phyloP scores from a whole-genome alignment of 2,329 filamentous ascomycete species.

The Beauveria rudraprayagi region DNA sequence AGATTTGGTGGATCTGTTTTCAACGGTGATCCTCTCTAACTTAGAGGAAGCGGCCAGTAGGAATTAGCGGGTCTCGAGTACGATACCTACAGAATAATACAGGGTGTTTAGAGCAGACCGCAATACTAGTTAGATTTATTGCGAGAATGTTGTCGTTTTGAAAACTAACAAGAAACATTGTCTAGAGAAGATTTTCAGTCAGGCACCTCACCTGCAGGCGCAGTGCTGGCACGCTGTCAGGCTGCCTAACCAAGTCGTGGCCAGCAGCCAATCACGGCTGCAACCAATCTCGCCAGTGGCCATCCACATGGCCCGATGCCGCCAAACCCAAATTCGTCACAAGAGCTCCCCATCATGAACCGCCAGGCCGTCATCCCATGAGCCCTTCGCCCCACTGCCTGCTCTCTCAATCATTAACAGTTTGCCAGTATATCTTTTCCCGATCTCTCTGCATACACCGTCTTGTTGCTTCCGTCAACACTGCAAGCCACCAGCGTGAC shows the following conservation, averaged over 20 bases:
- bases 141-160: no score
- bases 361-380: slow-evolving; percentile 7
- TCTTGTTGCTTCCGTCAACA: background rate
- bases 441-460: background rate
- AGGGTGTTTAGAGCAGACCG: no score
- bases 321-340: slow-evolving; percentile 10
- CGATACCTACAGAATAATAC: no score
- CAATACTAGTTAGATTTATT: no score
- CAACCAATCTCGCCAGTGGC: background rate
- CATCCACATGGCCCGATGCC: slow-evolving; percentile 11
- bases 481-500: background rate
- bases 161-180: background rate
- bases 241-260: background rate
- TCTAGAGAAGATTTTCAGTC: background rate
- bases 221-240: no score
- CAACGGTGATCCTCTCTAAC: no score
- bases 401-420: background rate
- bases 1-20: no score
- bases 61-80: no score
- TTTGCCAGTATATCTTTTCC: background rate
- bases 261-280: slow-evolving; percentile 2
- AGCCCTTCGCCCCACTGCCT: slow-evolving; percentile 6
- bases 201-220: background rate
- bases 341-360: slow-evolving; percentile 7
- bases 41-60: no score